Conservation (phyloP, 2,329 filamentous ascomycete genomes). For the Diaporthe sp. region DNA sequence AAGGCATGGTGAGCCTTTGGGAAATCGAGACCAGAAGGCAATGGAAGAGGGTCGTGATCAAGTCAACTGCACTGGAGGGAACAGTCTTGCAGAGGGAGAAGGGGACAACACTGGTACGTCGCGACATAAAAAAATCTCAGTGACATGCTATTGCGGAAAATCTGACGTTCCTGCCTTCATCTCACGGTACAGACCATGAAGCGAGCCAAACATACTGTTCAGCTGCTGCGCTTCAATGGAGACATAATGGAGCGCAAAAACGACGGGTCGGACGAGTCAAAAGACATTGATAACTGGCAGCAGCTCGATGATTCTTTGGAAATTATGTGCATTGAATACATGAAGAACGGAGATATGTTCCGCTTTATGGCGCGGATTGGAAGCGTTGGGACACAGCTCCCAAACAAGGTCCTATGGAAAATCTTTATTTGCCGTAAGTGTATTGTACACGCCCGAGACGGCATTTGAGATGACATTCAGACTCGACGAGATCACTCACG, state of each 20-base stretch:
- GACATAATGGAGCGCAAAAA: not conserved
- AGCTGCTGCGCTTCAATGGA: conserved; percentile 13
- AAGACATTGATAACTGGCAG: not conserved
- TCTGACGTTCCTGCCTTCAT: not conserved
- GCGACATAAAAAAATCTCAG: not conserved
- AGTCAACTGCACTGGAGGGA: not conserved
- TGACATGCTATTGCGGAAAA: not conserved
- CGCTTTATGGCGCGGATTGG: not conserved
- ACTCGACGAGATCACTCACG: not conserved
- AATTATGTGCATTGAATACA: conserved; percentile 11
- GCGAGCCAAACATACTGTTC: conserved; percentile 11
- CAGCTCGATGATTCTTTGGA: conserved; percentile 8
- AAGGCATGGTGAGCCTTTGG: conserved; percentile 14
- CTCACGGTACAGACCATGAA: not conserved
- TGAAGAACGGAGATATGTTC: conserved; percentile 19
- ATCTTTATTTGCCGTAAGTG: conserved; percentile 19
- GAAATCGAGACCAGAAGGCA: not conserved
- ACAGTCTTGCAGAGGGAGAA: not conserved
- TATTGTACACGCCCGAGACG: not conserved
- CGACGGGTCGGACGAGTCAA: not conserved
- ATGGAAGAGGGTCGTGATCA: conserved; percentile 19
- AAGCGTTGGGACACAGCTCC: not conserved
- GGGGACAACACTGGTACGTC: not conserved
- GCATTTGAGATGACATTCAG: too few species aligned
- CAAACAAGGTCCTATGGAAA: not conserved